Percentiles rank a stretch among this genome's conserved stretches.
These are phyloP conservation scores for Eucalyptus regnans DNA, from an alignment of 345 rosid species.

Conservation along the genomic window DNA sequence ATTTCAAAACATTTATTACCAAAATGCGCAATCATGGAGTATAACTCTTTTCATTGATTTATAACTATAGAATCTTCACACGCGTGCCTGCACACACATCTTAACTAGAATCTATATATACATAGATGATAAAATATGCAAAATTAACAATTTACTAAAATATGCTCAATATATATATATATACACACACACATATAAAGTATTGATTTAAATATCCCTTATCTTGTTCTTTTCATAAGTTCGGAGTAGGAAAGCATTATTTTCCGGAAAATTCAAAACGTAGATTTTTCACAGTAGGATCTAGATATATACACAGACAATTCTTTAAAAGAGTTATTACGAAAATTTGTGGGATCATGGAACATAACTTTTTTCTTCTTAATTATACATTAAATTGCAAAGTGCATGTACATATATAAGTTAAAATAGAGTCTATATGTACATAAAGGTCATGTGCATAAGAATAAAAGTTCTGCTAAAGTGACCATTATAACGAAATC, in stretches of 20 bases:
- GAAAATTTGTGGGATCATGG: background rate
- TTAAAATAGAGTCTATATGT: background rate
- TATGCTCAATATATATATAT: background rate
- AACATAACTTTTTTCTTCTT: background rate
- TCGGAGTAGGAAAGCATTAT: background rate
- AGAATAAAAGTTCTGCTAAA: background rate
- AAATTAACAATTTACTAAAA: background rate
- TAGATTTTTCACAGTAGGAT: background rate
- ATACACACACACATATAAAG: background rate
- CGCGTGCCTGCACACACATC: background rate
- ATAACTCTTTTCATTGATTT: background rate
- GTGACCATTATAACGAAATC: background rate
- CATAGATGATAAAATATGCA: background rate
- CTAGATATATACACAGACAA: background rate
- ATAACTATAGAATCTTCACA: background rate
- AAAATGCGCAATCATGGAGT: background rate
- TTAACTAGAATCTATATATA: background rate
- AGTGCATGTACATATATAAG: background rate
- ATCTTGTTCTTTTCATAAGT: background rate
- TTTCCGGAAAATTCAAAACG: background rate
- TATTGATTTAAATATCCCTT: background rate
- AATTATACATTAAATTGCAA: background rate
- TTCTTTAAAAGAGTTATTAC: background rate
- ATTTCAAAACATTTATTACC: background rate
- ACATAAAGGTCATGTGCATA: background rate